phyloP scores from a whole-genome alignment of 1,284 basidiomycete genomes.

The Ustilago cynodontis region DNA sequence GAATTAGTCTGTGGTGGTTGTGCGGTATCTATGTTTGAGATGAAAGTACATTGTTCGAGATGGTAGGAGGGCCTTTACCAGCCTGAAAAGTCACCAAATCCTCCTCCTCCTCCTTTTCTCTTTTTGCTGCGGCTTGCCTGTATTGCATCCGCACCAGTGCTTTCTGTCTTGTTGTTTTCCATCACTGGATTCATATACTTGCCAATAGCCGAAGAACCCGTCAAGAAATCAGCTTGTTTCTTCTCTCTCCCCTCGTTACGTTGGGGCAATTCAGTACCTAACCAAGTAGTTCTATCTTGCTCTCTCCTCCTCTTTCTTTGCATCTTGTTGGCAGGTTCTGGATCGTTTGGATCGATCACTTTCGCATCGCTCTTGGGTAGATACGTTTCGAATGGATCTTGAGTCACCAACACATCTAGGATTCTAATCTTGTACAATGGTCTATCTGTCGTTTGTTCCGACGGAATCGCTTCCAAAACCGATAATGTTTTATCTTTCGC shows the following conservation, averaged over 20 bases:
- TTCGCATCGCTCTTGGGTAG: conserved; percentile 33
- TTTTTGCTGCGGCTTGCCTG: background rate
- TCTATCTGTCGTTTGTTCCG: conserved; percentile 85
- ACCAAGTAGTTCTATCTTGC: conserved; percentile 66
- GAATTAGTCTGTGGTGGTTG: background rate
- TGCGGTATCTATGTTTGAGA: background rate
- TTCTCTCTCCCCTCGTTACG: background rate
- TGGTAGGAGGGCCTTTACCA: conserved; percentile 38
- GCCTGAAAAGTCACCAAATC: conserved; percentile 62
- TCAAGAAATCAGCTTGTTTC: conserved; percentile 5
- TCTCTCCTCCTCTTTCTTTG: conserved; percentile 62
- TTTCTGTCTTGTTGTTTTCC: background rate
- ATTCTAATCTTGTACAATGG: conserved; percentile 83
- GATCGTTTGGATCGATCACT: conserved; percentile 50
- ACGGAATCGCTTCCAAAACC: conserved; percentile 82
- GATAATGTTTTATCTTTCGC: conserved; percentile 81
- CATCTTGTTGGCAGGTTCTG: conserved; percentile 45
- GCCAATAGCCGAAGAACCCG: conserved; percentile 21
- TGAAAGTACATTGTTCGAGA: background rate
- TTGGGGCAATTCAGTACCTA: conserved; percentile 39
- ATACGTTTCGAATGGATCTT: conserved; percentile 65
- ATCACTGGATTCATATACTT: conserved; percentile 28
- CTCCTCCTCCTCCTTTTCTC: conserved; percentile 33
- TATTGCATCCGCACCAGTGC: background rate
- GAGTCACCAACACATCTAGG: conserved; percentile 49